phyloP scores from a whole-genome alignment of 345 rosid genomes.

The Microcos paniculata region DNA sequence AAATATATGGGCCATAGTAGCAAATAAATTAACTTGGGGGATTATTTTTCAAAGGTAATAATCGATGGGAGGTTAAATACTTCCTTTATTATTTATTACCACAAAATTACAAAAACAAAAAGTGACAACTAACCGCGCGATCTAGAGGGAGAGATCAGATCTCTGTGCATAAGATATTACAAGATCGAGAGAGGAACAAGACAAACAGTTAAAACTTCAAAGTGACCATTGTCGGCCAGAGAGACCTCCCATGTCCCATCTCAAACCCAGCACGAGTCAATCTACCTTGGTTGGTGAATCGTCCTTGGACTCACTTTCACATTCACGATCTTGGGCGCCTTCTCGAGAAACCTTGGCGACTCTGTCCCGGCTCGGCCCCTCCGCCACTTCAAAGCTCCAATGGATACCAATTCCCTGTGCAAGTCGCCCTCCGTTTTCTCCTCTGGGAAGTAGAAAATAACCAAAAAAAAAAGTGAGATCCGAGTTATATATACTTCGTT shows the following conservation, averaged over 20 bases:
- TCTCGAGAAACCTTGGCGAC: slow-evolving; percentile 40
- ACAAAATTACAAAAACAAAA: too few relatives aligned
- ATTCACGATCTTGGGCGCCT: slow-evolving; percentile 52
- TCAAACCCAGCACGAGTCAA: neutral
- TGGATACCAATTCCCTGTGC: slow-evolving; percentile 35
- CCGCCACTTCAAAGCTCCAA: slow-evolving; percentile 40
- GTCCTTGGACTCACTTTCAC: slow-evolving; percentile 55
- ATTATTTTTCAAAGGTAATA: too few relatives aligned
- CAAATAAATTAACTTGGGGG: too few relatives aligned
- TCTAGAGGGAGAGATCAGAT: too few relatives aligned
- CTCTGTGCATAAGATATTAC: too few relatives aligned
- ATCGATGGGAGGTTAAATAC: too few relatives aligned
- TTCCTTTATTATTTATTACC: too few relatives aligned
- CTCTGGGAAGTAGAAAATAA: slow-evolving; percentile 20
- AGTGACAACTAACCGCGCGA: too few relatives aligned
- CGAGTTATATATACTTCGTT: neutral
- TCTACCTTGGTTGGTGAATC: slow-evolving; percentile 65
- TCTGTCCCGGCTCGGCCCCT: slow-evolving; percentile 25
- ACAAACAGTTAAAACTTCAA: neutral
- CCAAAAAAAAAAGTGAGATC: neutral
- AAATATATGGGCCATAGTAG: too few relatives aligned
- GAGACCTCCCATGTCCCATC: slow-evolving; percentile 10
- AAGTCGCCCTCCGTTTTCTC: slow-evolving; percentile 21
- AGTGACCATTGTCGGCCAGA: neutral
- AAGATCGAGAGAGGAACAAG: neutral